These are phyloP conservation scores for Erysimum pusillum DNA, from an alignment of 441 rosid species.

Conservation along the genomic window DNA sequence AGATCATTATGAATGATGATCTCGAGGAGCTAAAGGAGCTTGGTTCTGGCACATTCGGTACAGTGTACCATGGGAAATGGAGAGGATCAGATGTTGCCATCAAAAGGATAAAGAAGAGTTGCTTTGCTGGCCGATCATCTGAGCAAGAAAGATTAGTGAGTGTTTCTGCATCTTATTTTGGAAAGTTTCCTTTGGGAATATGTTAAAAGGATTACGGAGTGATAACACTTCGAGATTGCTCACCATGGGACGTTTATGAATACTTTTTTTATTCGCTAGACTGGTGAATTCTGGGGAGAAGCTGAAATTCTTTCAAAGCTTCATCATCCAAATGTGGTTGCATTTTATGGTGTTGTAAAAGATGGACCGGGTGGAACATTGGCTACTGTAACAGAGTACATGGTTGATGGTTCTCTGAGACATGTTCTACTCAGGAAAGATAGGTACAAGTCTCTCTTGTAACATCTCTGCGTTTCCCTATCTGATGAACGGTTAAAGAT, in stretches of 20 bases:
- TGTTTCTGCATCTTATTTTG: slow-evolving; percentile 12
- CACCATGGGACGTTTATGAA: slow-evolving; percentile 7
- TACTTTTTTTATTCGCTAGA: slow-evolving; percentile 44
- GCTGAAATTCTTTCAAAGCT: slow-evolving; percentile 76
- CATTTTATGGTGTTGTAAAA: slow-evolving; percentile 78
- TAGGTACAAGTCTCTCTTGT: slow-evolving; percentile 51
- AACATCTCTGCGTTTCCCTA: slow-evolving; percentile 34
- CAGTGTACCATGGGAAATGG: slow-evolving; percentile 84
- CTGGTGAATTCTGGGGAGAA: slow-evolving; percentile 72
- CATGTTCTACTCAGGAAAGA: slow-evolving; percentile 72
- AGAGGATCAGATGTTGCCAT: slow-evolving; percentile 84
- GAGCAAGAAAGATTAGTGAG: slow-evolving; percentile 79
- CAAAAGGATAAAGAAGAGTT: slow-evolving; percentile 76
- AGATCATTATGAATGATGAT: slow-evolving; percentile 74
- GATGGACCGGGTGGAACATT: slow-evolving; percentile 75
- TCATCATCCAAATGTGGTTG: slow-evolving; percentile 83
- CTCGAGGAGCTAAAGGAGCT: slow-evolving; percentile 77
- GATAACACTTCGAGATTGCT: slow-evolving; percentile 1
- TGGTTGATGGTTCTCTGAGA: slow-evolving; percentile 81
- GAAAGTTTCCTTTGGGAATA: neutral
- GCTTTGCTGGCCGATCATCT: slow-evolving; percentile 74
- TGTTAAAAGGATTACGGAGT: slow-evolving; percentile 16
- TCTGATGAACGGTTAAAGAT: slow-evolving; percentile 13
- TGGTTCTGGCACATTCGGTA: slow-evolving; percentile 79
- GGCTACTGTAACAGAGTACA: slow-evolving; percentile 77